A percentile compares a stretch with the other conserved stretches of the same genome.
Evolutionary conservation across 345 rosid species (phyloP).

Genomic region (sweet orange (Citrus sinensis)): DNA sequence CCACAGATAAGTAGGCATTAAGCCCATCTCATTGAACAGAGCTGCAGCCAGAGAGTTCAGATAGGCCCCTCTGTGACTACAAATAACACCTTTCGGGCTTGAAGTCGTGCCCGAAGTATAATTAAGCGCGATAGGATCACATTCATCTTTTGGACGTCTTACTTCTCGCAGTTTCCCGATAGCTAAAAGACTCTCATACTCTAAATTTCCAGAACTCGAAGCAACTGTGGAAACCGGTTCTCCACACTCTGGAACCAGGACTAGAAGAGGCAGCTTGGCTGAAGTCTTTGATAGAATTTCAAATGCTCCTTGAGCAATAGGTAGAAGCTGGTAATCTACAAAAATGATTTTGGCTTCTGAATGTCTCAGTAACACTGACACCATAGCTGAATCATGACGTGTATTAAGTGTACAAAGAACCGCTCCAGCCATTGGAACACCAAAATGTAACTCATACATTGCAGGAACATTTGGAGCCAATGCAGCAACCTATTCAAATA

Average conservation of each 20-base stretch:
- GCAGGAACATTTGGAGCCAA: constrained; percentile 61
- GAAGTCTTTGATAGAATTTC: constrained; percentile 32
- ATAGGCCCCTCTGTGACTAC: constrained; percentile 60
- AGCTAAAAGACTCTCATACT: constrained; percentile 44
- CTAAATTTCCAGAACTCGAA: constrained; percentile 19
- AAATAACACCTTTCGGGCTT: constrained; percentile 60
- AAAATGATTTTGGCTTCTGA: constrained; percentile 51
- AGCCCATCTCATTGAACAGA: constrained; percentile 38
- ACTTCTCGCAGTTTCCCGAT: constrained; percentile 39
- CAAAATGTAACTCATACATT: constrained; percentile 64
- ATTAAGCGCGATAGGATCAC: constrained; percentile 54
- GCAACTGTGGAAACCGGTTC: background rate
- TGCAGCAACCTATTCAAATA: constrained; percentile 49
- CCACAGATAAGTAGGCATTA: constrained; percentile 62
- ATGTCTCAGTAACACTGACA: constrained; percentile 46
- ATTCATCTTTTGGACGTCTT: constrained; percentile 42
- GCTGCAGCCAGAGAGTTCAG: constrained; percentile 50
- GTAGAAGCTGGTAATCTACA: constrained; percentile 48
- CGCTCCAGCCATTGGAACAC: constrained; percentile 65
- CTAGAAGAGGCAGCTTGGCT: constrained; percentile 38
- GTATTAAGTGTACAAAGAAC: constrained; percentile 54
- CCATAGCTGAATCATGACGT: constrained; percentile 51
- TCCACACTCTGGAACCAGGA: constrained; percentile 33
- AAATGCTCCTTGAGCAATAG: constrained; percentile 44
- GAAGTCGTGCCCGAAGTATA: constrained; percentile 72